These are phyloP conservation scores for Schizochytrium sp. DNA, from an alignment of 108 stramenopile genomes.

Conservation along the genomic window DNA sequence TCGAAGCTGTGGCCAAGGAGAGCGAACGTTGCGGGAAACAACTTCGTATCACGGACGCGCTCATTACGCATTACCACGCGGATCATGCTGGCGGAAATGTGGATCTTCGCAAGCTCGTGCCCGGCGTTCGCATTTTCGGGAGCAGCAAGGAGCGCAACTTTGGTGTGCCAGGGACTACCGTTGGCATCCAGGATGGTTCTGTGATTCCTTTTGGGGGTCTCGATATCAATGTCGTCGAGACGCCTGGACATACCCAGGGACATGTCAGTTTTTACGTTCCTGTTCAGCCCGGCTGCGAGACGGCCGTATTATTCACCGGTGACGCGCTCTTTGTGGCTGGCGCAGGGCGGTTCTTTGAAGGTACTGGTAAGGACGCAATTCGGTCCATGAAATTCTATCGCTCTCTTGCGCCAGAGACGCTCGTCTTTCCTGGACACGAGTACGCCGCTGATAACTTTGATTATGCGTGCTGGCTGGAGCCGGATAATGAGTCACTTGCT, in stretches of 20 bases:
- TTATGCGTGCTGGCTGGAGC: constrained; percentile 54
- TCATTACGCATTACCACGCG: neutral
- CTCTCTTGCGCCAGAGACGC: constrained; percentile 44
- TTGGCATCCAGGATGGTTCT: neutral
- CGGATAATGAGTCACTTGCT: constrained; percentile 34
- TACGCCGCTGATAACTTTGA: constrained; percentile 55
- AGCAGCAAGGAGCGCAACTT: neutral
- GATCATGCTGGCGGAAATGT: neutral
- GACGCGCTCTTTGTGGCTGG: constrained; percentile 63
- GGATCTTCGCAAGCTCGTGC: neutral
- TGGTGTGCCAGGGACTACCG: neutral
- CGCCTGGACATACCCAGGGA: neutral
- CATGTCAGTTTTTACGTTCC: neutral
- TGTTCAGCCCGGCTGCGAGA: neutral
- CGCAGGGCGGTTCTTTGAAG: constrained; percentile 46
- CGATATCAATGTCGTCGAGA: neutral
- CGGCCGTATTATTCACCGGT: constrained; percentile 47
- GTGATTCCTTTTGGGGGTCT: neutral
- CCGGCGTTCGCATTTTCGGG: neutral
- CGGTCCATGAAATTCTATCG: constrained; percentile 30
- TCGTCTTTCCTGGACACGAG: constrained; percentile 61
- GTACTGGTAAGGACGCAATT: constrained; percentile 31
- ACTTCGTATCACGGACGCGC: neutral
- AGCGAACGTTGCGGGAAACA: neutral
- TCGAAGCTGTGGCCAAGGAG: neutral